These are phyloP conservation scores for Rhytidiadelphus loreus DNA, from an alignment of 225 moss, liverwort and hornwort species.

Conservation along the genomic window DNA sequence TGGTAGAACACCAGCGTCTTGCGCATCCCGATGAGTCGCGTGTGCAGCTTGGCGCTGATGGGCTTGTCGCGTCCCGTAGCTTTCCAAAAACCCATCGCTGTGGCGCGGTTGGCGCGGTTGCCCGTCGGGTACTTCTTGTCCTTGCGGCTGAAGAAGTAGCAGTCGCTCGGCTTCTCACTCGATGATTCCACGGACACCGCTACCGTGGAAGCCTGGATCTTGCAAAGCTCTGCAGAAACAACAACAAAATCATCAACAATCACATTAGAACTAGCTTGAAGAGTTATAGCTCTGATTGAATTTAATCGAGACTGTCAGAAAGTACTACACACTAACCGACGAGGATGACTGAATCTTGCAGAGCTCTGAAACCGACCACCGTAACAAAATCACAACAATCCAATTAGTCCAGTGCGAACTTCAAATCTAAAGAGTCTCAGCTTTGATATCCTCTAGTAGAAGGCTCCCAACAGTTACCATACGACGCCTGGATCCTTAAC, in stretches of 20 bases:
- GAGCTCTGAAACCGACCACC: constrained; percentile 3
- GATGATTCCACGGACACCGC: neutral
- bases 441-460: neutral
- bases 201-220: constrained; percentile 36
- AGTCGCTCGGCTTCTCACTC: constrained; percentile 50
- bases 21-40: constrained; percentile 45
- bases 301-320: neutral
- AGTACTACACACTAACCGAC: neutral
- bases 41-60: constrained; percentile 44
- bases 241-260: neutral
- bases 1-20: constrained; percentile 50
- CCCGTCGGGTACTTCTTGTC: constrained; percentile 87
- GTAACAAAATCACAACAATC: neutral
- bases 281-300: neutral
- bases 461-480: neutral
- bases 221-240: constrained; percentile 36
- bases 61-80: constrained; percentile 88
- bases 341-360: constrained; percentile 39
- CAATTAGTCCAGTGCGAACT: neutral
- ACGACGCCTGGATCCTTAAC: neutral
- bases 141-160: constrained; percentile 80
- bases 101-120: constrained; percentile 76
- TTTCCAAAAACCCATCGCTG: constrained; percentile 73
- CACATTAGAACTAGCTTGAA: neutral
- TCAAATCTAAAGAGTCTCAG: neutral